Percentiles rank a stretch among this genome's conserved stretches.
Conservation (phyloP, 164 flowering plant genomes). For the Vitis rupestris region DNA sequence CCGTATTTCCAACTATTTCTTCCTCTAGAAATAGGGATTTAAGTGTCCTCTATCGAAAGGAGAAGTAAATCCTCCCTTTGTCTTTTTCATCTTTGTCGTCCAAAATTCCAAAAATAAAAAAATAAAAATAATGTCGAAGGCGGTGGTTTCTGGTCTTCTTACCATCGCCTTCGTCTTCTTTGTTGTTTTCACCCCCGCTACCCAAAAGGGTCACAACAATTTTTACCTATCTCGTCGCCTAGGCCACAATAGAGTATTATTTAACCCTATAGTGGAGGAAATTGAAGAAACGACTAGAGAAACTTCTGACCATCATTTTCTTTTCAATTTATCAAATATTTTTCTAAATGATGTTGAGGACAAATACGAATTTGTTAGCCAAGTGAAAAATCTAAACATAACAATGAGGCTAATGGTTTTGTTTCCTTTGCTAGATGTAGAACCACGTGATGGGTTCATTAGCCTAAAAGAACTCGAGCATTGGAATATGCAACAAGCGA, state of each 20-base stretch:
- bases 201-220: background rate
- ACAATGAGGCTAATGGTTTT: constrained; percentile 41
- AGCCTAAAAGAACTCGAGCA: constrained; percentile 42
- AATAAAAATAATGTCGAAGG: constrained; percentile 35
- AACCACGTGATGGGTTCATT: constrained; percentile 44
- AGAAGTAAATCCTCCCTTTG: background rate
- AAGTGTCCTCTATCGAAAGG: background rate
- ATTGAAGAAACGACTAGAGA: constrained; percentile 17
- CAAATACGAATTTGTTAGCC: constrained; percentile 25
- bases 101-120: no score
- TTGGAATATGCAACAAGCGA: constrained; percentile 47
- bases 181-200: constrained; percentile 22
- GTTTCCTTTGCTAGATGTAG: constrained; percentile 56
- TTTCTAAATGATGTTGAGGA: constrained; percentile 17
- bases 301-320: background rate
- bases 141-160: constrained; percentile 45
- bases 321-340: background rate
- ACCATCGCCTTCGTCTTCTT: constrained; percentile 53
- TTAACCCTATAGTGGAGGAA: constrained; percentile 46
- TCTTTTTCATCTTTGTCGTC: no score
- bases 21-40: background rate
- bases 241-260: constrained; percentile 22
- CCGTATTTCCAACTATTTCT: constrained; percentile 24
- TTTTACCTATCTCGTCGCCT: constrained; percentile 32
- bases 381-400: constrained; percentile 42